Evolutionary conservation across 345 rosid genomes (phyloP), one percentile per base, ranked within the genome.

Genomic region (Viola odorata): DNA sequence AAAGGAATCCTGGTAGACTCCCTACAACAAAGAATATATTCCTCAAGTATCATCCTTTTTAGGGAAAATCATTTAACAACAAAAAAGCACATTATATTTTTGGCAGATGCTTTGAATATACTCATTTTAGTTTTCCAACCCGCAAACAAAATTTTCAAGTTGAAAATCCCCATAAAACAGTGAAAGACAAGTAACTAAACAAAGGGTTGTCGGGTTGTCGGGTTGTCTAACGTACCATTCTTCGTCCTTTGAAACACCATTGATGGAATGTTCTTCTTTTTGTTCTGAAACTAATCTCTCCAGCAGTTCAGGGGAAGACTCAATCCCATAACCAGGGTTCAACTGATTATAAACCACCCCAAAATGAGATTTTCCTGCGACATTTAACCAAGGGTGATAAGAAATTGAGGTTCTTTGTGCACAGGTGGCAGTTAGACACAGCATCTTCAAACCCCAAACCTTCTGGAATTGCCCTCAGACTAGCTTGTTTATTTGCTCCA

Each of bases 301-400:
- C 55, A 72, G 70, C 53, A 68, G 44, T 62, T 75, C 69, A 16
- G 69, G 51, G 32, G 32, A 23, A 42, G 84, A 69, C 38, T 78
- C 88, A 41, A 75, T 64, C 49, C 78, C 79, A 47, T 55, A 76
- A 16, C 73, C 87, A 57, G 87, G 69, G 66, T 77, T 78, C 32
- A 50, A 53, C 67, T 79, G 86, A 74, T 66, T 77, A 57, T 13
- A 54, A 64, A 54, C 72, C 42, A 66, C 68, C 12, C 64, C 69
- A 67, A 62, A 57, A 60, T 11, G 44, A 7, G 41, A 62, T 66
- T 68, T 83, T 54, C 82, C 82, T 76, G 17, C 69, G 50, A 53
- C 54, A 69, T 57, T 60, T 61, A 70, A 72, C 67, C 58, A 69
- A 59, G 1, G 81, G 80, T 15, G 73, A 76, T 37, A 60, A 16